phyloP scores from a whole-genome alignment of 1,284 basidiomycete genomes.

The Lignosus rhinocerotis region DNA sequence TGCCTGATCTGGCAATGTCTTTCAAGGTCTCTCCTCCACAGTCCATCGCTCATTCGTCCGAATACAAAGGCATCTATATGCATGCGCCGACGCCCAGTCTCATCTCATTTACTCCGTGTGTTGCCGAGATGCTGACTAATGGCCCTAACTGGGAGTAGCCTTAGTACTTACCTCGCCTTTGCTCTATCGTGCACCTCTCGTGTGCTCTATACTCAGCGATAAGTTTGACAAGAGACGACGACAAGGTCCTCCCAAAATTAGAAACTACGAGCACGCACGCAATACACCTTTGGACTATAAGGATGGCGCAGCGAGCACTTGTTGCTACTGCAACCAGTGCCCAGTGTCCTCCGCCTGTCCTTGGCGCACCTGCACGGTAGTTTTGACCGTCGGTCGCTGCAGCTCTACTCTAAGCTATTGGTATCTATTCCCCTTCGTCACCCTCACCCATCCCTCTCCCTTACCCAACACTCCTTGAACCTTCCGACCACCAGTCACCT shows the following conservation, averaged over 20 bases:
- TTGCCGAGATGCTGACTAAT: slow-evolving; percentile 1
- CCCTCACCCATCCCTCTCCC: background rate
- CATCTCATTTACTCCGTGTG: background rate
- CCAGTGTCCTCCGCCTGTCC: slow-evolving; percentile 12
- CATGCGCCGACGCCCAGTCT: background rate
- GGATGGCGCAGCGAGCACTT: slow-evolving; percentile 5
- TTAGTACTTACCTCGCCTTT: slow-evolving; percentile 9
- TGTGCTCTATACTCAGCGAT: background rate
- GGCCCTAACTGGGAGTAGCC: slow-evolving; percentile 6
- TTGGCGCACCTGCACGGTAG: slow-evolving; percentile 8
- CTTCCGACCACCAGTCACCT: background rate
- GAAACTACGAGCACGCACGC: background rate
- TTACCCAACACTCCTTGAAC: slow-evolving; percentile 4
- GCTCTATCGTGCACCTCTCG: background rate
- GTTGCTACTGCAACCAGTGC: slow-evolving; percentile 21
- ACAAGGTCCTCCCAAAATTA: slow-evolving; percentile 11
- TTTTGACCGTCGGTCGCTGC: slow-evolving; percentile 5
- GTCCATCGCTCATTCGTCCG: background rate
- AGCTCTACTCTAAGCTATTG: slow-evolving; percentile 16
- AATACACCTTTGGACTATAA: slow-evolving; percentile 10
- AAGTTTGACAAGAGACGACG: slow-evolving; percentile 8
- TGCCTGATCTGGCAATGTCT: slow-evolving; percentile 6
- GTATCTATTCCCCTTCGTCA: slow-evolving; percentile 16
- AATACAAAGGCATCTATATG: slow-evolving; percentile 11
- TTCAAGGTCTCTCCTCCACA: slow-evolving; percentile 5